Base-by-base conservation (phyloP, 192 early-diverging fungal species). In the Mortierella alpina region DNA sequence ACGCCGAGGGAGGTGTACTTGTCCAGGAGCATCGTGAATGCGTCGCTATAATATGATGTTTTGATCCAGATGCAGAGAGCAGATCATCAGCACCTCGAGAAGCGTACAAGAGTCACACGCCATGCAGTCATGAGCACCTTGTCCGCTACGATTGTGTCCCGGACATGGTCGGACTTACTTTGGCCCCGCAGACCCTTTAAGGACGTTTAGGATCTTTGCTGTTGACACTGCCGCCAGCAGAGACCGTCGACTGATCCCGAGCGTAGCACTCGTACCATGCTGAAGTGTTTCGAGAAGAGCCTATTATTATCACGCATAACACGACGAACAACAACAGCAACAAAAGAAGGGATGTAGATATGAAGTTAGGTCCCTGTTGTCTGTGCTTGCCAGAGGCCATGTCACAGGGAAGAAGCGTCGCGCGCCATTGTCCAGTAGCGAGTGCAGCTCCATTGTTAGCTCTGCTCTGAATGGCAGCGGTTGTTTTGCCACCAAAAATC, bases 1-100 rank as follows among this genome's bases (percentile, higher is more conserved):
- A 91, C 83, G 22, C 90, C 89, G 10, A 90, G 67, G 8, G 83
- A 85, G 42, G 92, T 92, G 54, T 92, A 92, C 61, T 87, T 76
- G 68, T 92, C 90, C 62, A 93, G 66, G 2, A 90, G 73, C 55
- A 86, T 82, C 39, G 86, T 76, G 63, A 93, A 91, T 40, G 75
- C 82, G 72, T 76, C 84, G 51, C 85, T 86, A 66, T 9, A 49
- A 64, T 63, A 52, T 50, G 54, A 57, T 45, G 13, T 72, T 31
- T 14, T 57, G 14, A 15, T 57, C 56, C 14, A 57, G 20, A 20
- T 18, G 23, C 48, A 44, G 47, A 60, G 20, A 45, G 23, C 48
- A 15, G 39, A 20, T 59, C 49, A 46, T 62, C 47, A 13, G 18
- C 20, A 46, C 18, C 31, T 2, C 31, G 31, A 31, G 31, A 31